These are phyloP conservation scores for Athelia psychrophila DNA, from an alignment of 1,284 basidiomycete genomes.

Conservation along the genomic window DNA sequence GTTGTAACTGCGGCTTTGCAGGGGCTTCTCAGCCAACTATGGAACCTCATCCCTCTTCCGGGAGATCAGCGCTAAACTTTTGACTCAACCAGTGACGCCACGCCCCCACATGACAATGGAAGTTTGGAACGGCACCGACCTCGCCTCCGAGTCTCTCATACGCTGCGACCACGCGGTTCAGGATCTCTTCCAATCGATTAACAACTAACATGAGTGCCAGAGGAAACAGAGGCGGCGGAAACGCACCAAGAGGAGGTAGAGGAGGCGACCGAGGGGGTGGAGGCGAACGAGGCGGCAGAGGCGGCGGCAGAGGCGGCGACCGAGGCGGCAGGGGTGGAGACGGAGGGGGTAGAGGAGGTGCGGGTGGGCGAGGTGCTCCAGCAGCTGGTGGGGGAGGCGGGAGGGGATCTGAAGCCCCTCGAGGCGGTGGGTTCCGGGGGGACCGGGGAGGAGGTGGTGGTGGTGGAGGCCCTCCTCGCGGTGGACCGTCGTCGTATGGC, in stretches of 20 bases:
- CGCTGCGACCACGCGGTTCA: too few species aligned
- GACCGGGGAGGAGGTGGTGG: conserved; percentile 16
- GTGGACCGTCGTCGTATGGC: too few species aligned
- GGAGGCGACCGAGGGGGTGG: conserved; percentile 19
- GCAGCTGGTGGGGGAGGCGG: conserved; percentile 6
- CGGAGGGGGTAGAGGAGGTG: conserved; percentile 14
- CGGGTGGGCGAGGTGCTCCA: conserved; percentile 4
- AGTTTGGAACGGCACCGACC: too few species aligned
- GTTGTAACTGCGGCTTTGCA: too few species aligned
- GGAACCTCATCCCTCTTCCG: too few species aligned
- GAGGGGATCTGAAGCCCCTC: conserved; percentile 2
- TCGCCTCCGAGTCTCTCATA: too few species aligned
- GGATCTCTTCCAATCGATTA: neutral
- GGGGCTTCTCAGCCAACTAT: too few species aligned
- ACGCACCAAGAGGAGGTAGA: too few species aligned
- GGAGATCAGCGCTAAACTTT: too few species aligned
- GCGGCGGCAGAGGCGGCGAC: conserved; percentile 17
- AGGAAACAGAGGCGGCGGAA: conserved; percentile 4
- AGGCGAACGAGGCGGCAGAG: conserved; percentile 13
- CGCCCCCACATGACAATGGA: too few species aligned
- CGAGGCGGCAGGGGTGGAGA: conserved; percentile 14
- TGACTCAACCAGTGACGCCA: too few species aligned
- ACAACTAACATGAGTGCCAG: conserved; percentile 12
- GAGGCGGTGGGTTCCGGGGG: conserved; percentile 7
- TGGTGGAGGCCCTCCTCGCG: conserved; percentile 11